Percentiles rank a stretch among this genome's conserved stretches.
phyloP scores from a whole-genome alignment of 768 basidiomycete species.

The Boletus vermiculosoides region DNA sequence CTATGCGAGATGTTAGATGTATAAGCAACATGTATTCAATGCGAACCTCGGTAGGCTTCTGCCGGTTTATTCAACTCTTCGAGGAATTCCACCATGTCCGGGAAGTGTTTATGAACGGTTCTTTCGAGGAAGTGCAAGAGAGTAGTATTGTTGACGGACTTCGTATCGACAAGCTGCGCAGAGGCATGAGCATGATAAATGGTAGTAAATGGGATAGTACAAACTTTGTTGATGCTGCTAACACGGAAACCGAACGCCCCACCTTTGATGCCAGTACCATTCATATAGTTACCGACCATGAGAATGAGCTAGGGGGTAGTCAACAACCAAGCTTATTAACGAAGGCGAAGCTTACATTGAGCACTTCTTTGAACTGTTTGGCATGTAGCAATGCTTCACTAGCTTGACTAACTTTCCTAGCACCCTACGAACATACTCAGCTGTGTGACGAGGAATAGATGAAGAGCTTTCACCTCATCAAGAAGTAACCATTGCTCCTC shows the following conservation, averaged over 20 bases:
- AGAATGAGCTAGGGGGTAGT: slow-evolving; percentile 67
- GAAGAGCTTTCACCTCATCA: slow-evolving; percentile 59
- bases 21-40: neutral
- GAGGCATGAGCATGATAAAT: slow-evolving; percentile 1
- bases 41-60: slow-evolving; percentile 86
- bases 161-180: slow-evolving; percentile 89
- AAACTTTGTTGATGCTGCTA: slow-evolving; percentile 94
- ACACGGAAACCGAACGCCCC: slow-evolving; percentile 97
- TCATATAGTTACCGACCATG: slow-evolving; percentile 97
- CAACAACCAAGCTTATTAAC: neutral
- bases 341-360: slow-evolving; percentile 58
- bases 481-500: slow-evolving; percentile 81
- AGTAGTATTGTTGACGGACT: slow-evolving; percentile 92
- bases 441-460: neutral
- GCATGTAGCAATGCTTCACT: slow-evolving; percentile 78
- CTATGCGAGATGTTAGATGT: slow-evolving; percentile 39
- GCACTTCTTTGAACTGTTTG: slow-evolving; percentile 84
- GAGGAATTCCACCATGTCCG: slow-evolving; percentile 81
- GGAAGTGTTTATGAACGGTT: slow-evolving; percentile 85
- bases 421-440: slow-evolving; percentile 50
- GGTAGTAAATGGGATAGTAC: slow-evolving; percentile 5
- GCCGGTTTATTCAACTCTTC: slow-evolving; percentile 87
- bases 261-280: slow-evolving; percentile 92
- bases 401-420: slow-evolving; percentile 78
- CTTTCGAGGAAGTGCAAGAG: slow-evolving; percentile 92